A percentile compares a stretch with the other conserved stretches of the same genome.
phyloP scores from a whole-genome alignment of 345 rosid genomes.

The Carallia brachiata region DNA sequence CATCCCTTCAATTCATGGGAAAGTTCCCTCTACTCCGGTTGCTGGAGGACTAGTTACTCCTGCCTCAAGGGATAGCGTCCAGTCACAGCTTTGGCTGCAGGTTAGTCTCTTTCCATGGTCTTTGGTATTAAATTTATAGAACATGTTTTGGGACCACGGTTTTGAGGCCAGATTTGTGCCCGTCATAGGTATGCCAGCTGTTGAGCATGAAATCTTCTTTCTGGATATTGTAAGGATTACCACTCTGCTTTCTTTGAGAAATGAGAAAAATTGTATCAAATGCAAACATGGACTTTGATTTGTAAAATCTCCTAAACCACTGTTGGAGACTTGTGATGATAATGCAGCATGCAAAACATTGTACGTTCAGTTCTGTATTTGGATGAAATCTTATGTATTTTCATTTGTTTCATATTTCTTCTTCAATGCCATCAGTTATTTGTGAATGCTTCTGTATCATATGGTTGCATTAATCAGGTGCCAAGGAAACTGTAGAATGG shows the following conservation, averaged over 20 bases:
- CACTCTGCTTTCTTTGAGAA: no score
- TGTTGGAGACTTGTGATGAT: background rate
- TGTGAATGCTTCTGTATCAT: background rate
- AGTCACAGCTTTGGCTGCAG: conserved; percentile 86
- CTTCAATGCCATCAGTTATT: background rate
- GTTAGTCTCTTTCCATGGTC: conserved; percentile 24
- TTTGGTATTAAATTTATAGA: background rate
- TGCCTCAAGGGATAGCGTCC: conserved; percentile 66
- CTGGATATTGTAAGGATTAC: no score
- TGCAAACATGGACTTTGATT: background rate
- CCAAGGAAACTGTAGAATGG: background rate
- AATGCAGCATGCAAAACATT: background rate
- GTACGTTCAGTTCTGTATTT: background rate
- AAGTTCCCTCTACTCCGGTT: conserved; percentile 66
- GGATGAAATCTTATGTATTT: background rate
- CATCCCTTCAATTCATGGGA: conserved; percentile 65
- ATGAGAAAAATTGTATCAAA: no score
- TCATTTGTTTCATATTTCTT: background rate
- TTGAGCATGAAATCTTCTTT: no score
- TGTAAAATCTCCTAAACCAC: background rate
- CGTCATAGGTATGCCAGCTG: no score
- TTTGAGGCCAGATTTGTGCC: background rate
- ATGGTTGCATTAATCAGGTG: background rate
- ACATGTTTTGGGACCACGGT: no score
- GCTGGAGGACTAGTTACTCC: conserved; percentile 61